These are phyloP conservation scores for Panicum virgatum DNA, from an alignment of 202 grass and related monocot genomes.

Conservation along the genomic window DNA sequence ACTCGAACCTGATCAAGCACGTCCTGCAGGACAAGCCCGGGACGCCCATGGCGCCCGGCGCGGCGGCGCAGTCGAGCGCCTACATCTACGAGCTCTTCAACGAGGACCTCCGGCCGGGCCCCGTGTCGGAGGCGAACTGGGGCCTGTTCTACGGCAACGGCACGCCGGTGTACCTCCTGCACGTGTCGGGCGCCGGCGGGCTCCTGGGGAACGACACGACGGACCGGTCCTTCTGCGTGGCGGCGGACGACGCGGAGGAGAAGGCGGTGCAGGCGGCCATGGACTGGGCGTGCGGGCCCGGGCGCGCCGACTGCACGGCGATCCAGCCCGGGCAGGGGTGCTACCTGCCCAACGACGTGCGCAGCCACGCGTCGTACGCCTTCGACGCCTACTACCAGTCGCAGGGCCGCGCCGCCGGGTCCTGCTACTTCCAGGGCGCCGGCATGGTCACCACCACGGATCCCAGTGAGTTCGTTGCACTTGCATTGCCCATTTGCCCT, in stretches of 20 bases:
- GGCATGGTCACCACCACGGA: constrained; percentile 94
- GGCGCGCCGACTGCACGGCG: constrained; percentile 78
- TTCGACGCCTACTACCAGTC: constrained; percentile 92
- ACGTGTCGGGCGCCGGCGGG: constrained; percentile 60
- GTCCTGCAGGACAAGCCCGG: constrained; percentile 64
- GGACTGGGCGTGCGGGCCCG: constrained; percentile 94
- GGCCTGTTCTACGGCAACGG: constrained; percentile 93
- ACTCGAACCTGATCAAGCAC: constrained; percentile 91
- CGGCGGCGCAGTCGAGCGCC: constrained; percentile 56
- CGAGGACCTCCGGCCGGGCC: constrained; percentile 83
- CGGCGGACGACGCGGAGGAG: constrained; percentile 69
- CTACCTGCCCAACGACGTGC: constrained; percentile 78
- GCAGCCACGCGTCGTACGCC: constrained; percentile 82
- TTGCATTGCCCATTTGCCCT: too few species aligned
- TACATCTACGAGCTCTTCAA: constrained; percentile 98
- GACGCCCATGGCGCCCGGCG: constrained; percentile 75
- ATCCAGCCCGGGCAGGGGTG: constrained; percentile 84
- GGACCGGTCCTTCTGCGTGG: constrained; percentile 81
- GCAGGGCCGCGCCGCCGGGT: constrained; percentile 67
- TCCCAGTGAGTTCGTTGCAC: constrained; percentile 97
- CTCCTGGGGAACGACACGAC: constrained; percentile 90
- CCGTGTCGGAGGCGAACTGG: constrained; percentile 85
- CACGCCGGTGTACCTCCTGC: constrained; percentile 84
- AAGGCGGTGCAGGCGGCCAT: constrained; percentile 88
- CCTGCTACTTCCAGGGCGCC: constrained; percentile 91